These are phyloP conservation scores for Chalciporus pseudorubinellus DNA, from an alignment of 768 basidiomycete genomes.

Conservation along the genomic window DNA sequence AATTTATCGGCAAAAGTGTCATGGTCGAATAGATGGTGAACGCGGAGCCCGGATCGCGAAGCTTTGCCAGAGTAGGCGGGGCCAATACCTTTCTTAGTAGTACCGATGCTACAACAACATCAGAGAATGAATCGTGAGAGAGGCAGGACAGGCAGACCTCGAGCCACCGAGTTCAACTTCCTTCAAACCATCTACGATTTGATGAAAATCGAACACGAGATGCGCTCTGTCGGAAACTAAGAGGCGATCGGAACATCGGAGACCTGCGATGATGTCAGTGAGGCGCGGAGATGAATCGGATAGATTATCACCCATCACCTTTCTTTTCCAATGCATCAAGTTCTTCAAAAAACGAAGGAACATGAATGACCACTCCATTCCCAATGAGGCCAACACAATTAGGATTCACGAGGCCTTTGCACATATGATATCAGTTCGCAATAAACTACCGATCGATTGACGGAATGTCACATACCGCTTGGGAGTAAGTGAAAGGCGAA, in stretches of 20 bases:
- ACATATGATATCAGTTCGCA: neutral
- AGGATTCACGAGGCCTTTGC: slow-evolving; percentile 78
- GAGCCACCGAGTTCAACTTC: slow-evolving; percentile 95
- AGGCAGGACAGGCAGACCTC: slow-evolving; percentile 42
- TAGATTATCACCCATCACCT: slow-evolving; percentile 46
- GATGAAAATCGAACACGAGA: slow-evolving; percentile 98
- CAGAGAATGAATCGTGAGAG: neutral
- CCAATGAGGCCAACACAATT: slow-evolving; percentile 86
- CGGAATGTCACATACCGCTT: slow-evolving; percentile 53
- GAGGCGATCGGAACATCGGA: slow-evolving; percentile 79
- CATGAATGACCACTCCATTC: slow-evolving; percentile 91
- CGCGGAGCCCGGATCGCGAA: slow-evolving; percentile 89
- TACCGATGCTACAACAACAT: slow-evolving; percentile 71
- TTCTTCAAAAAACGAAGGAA: slow-evolving; percentile 94
- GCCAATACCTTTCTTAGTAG: slow-evolving; percentile 97
- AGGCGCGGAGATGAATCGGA: neutral
- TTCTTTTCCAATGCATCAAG: slow-evolving; percentile 81
- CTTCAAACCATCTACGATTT: slow-evolving; percentile 98
- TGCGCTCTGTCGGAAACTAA: slow-evolving; percentile 96
- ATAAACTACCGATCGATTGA: too few species aligned
- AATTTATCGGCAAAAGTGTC: slow-evolving; percentile 87
- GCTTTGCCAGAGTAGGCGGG: slow-evolving; percentile 98
- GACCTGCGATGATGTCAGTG: slow-evolving; percentile 48
- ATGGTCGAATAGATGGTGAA: slow-evolving; percentile 94
- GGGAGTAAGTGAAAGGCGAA: slow-evolving; percentile 97